Evolutionary conservation across 2,329 filamentous ascomycete species (phyloP).

Genomic region (Aspergillus felis): DNA sequence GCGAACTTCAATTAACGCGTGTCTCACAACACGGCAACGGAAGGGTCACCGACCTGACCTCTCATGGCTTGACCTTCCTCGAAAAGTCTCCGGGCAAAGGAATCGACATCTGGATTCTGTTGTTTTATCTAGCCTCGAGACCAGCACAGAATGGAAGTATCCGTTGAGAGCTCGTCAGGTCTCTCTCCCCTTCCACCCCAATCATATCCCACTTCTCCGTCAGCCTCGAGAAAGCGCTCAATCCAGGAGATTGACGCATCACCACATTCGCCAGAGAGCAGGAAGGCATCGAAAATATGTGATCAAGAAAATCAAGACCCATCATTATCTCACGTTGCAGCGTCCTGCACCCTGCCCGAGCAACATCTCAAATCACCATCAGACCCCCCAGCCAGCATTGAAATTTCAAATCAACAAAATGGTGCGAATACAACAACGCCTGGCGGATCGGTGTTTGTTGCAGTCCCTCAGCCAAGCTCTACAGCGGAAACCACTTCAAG

Average conservation of each 20-base stretch:
- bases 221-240: conserved; percentile 24
- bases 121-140: background rate
- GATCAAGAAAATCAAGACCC: conserved; percentile 13
- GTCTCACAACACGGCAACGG: background rate
- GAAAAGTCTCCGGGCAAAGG: background rate
- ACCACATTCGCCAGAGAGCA: conserved; percentile 8
- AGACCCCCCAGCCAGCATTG: background rate
- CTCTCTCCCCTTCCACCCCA: conserved; percentile 18
- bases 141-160: conserved; percentile 7
- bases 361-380: background rate
- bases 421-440: background rate
- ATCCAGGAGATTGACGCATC: conserved; percentile 24
- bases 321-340: background rate
- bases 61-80: background rate
- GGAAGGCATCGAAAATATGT: conserved; percentile 3
- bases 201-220: conserved; percentile 14
- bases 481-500: background rate
- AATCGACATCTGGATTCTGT: background rate
- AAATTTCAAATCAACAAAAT: background rate
- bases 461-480: background rate
- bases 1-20: conserved; percentile 20
- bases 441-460: background rate
- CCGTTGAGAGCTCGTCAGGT: conserved; percentile 19
- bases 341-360: background rate
- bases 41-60: background rate